phyloP scores from a whole-genome alignment of 345 rosid species.

The Firmiana major region DNA sequence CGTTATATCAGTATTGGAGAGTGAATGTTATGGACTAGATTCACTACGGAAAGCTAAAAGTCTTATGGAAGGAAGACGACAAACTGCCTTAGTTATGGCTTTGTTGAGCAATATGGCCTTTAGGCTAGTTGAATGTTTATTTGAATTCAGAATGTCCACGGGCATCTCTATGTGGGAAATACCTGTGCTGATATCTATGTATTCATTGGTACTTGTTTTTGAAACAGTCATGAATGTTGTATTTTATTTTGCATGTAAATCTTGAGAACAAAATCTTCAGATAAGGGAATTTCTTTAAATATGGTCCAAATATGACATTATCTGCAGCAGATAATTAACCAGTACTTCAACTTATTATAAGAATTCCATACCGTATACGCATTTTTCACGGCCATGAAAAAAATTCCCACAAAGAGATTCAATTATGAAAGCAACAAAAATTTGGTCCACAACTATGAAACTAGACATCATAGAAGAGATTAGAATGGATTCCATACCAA shows the following conservation, averaged over 20 bases:
- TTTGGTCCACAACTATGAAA: not conserved
- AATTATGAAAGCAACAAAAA: not conserved
- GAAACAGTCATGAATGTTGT: constrained; percentile 24
- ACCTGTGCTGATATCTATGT: constrained; percentile 23
- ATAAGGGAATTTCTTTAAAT: not conserved
- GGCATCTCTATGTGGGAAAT: constrained; percentile 21
- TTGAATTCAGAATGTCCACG: constrained; percentile 18
- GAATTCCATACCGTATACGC: not conserved
- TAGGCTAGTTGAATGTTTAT: constrained; percentile 17
- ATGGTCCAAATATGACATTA: too few species aligned
- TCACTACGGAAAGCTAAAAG: constrained; percentile 28
- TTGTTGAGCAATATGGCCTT: constrained; percentile 21
- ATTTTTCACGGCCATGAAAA: too few species aligned
- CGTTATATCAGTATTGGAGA: constrained; percentile 21
- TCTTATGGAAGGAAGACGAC: constrained; percentile 24
- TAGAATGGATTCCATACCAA: not conserved
- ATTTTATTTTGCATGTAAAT: constrained; percentile 31
- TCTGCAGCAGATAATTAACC: not conserved
- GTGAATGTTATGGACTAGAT: constrained; percentile 25
- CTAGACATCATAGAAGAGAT: not conserved
- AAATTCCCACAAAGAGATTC: not conserved
- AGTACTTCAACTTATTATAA: not conserved
- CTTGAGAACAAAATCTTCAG: constrained; percentile 9
- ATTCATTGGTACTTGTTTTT: constrained; percentile 25
- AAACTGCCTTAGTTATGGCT: constrained; percentile 26